phyloP scores from a whole-genome alignment of 805 yeast genomes.

The Candida schatavii region DNA sequence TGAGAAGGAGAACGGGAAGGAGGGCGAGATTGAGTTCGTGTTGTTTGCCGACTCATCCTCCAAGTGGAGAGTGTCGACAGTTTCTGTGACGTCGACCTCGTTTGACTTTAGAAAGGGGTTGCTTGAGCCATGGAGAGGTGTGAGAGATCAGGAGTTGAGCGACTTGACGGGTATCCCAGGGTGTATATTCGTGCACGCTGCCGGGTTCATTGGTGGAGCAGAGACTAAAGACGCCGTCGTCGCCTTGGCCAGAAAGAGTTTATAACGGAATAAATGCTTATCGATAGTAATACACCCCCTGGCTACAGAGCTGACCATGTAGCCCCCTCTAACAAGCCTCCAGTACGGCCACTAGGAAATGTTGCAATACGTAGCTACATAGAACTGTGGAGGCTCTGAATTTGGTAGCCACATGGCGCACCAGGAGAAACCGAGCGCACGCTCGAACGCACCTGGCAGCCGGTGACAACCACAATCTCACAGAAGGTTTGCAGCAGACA shows the following conservation, averaged over 20 bases:
- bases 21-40: slow-evolving; percentile 66
- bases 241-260: slow-evolving; percentile 56
- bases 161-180: slow-evolving; percentile 76
- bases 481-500: too few species aligned
- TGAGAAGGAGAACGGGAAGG: slow-evolving; percentile 58
- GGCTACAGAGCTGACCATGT: too few species aligned
- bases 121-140: slow-evolving; percentile 93
- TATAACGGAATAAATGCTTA: slow-evolving; percentile 13
- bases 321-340: too few species aligned
- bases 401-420: too few species aligned
- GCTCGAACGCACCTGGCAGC: neutral
- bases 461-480: neutral
- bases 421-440: too few species aligned
- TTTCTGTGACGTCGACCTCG: slow-evolving; percentile 72
- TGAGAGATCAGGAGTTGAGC: slow-evolving; percentile 81
- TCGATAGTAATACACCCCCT: too few species aligned
- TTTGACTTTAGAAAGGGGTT: slow-evolving; percentile 84
- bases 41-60: slow-evolving; percentile 72
- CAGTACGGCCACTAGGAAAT: too few species aligned
- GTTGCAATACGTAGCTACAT: too few species aligned
- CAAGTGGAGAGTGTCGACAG: slow-evolving; percentile 88
- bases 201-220: slow-evolving; percentile 97
- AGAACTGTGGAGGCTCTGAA: too few species aligned
- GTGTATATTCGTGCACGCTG: slow-evolving; percentile 90
- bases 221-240: slow-evolving; percentile 74